Evolutionary conservation across 2,329 filamentous ascomycete genomes (phyloP).

Genomic region (Colletotrichum sp.): DNA sequence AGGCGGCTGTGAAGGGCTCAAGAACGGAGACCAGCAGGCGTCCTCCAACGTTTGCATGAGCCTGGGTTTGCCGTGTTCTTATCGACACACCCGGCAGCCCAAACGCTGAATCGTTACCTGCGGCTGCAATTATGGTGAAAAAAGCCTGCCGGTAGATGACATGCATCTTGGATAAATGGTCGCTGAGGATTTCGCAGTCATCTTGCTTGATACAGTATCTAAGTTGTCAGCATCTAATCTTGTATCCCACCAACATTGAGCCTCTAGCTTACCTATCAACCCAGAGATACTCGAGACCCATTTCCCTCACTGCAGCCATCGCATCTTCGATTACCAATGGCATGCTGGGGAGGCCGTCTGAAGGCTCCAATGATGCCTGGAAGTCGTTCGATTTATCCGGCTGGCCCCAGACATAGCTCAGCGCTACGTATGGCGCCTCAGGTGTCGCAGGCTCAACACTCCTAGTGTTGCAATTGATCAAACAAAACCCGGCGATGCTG

Average conservation of each 20-base stretch:
- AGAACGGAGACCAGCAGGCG: background rate
- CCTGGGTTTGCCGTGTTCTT: background rate
- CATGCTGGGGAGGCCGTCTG: accelerated
- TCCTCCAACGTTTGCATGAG: background rate
- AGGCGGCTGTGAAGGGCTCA: accelerated
- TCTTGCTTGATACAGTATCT: background rate
- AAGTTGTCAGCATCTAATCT: background rate
- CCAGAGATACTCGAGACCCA: background rate
- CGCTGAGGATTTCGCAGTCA: background rate
- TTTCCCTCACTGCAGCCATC: background rate
- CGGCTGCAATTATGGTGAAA: background rate
- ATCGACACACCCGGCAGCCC: background rate
- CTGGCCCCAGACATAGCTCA: background rate
- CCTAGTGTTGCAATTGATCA: background rate
- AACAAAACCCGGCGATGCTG: background rate
- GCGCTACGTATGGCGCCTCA: background rate
- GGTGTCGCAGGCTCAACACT: background rate
- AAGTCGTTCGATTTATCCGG: background rate
- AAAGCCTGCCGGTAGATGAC: background rate
- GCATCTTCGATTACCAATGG: background rate
- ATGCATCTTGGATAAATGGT: background rate
- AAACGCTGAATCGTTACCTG: accelerated
- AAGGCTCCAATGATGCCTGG: background rate
- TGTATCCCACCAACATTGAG: background rate
- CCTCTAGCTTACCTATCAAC: background rate